Conservation (phyloP, 192 early-diverging fungal species). For the Thoreauomyces humboldtii region DNA sequence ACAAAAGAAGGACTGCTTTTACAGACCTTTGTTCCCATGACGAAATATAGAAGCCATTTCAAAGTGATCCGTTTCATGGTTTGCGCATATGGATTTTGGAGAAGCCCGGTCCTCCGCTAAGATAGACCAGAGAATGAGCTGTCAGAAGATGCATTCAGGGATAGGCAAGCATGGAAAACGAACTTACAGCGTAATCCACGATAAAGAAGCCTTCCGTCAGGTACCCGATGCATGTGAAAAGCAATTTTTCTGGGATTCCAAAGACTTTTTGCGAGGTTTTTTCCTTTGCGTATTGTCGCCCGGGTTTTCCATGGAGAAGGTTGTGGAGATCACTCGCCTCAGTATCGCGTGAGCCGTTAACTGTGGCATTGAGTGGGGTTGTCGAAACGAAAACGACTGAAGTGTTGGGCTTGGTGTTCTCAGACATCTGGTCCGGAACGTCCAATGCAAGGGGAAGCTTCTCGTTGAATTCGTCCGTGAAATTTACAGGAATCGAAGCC, state of each 20-base stretch:
- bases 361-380: not conserved
- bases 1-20: too few relatives aligned
- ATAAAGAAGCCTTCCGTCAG: conserved; percentile 47
- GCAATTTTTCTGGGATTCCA: conserved; percentile 50
- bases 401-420: not conserved
- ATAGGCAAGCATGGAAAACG: not conserved
- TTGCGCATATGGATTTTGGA: conserved; percentile 45
- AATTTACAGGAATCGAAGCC: not conserved
- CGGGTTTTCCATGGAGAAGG: not conserved
- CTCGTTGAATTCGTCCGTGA: conserved; percentile 3
- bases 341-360: not conserved
- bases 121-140: conserved; percentile 5
- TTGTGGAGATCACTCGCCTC: not conserved
- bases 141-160: not conserved
- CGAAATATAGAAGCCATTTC: conserved; percentile 36
- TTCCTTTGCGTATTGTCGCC: too few relatives aligned
- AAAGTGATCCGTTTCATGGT: conserved; percentile 37
- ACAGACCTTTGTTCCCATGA: conserved; percentile 48
- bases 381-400: not conserved
- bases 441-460: not conserved
- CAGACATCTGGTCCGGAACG: not conserved
- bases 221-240: conserved; percentile 64
- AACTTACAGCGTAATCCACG: conserved; percentile 38
- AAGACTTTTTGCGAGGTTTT: not conserved
- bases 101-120: conserved; percentile 27